Percentiles rank a stretch among this genome's conserved stretches.
Evolutionary conservation across 2,329 filamentous ascomycete genomes (phyloP).

Genomic region (Claviceps capensis): DNA sequence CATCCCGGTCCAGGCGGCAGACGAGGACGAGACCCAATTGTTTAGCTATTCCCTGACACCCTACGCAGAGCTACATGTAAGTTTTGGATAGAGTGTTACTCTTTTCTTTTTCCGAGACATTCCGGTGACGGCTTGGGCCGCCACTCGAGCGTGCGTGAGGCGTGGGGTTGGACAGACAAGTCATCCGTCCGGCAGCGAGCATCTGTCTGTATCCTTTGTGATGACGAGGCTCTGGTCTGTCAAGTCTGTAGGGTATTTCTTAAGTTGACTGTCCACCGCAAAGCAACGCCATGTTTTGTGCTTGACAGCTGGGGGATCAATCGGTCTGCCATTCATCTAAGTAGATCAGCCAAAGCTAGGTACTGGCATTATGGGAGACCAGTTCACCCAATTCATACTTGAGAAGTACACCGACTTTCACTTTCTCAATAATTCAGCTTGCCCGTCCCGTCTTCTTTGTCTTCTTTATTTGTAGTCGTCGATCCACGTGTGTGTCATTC

Average conservation of each 20-base stretch:
- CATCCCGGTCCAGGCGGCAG: slow-evolving; percentile 51
- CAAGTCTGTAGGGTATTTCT: no score
- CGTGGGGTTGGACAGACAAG: not conserved
- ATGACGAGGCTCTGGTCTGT: no score
- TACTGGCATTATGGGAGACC: no score
- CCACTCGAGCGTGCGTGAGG: not conserved
- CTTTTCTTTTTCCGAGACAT: slow-evolving; percentile 6
- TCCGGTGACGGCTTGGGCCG: slow-evolving; percentile 2
- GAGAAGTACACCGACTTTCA: no score
- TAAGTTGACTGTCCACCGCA: no score
- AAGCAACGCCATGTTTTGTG: no score
- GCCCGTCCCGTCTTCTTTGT: not conserved
- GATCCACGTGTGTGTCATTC: not conserved
- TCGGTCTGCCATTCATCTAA: no score
- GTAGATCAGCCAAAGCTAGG: no score
- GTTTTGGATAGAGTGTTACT: slow-evolving; percentile 23
- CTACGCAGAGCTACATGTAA: slow-evolving; percentile 70
- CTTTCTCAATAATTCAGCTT: not conserved
- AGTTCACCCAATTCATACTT: no score
- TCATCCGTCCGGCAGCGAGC: not conserved
- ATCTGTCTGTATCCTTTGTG: no score
- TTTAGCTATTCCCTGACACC: slow-evolving; percentile 52
- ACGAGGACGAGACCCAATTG: slow-evolving; percentile 59
- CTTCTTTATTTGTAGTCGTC: not conserved
- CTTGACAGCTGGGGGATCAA: no score